Evolutionary conservation across 768 basidiomycete genomes (phyloP), one percentile per base, ranked within the genome.

Genomic region (Tephrocybe sp.): DNA sequence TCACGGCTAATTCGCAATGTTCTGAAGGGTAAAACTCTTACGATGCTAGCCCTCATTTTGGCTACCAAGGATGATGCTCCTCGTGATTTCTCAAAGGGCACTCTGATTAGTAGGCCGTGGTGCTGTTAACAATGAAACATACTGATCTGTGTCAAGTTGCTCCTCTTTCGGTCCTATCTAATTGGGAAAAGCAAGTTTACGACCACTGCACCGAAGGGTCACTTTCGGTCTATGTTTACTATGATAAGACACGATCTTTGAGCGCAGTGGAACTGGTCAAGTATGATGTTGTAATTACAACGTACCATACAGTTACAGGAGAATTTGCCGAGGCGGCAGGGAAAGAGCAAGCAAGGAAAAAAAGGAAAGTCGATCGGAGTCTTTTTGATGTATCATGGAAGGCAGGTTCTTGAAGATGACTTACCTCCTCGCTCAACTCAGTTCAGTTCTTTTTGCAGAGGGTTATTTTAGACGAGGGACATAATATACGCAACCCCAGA

Each of bases 401-500:
- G 84, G 90, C 84, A 40, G 21, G 66, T 20, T 39, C 20, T 39
- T 20, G 20, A 9, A 18, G 12, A n/a, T n/a, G 34, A 6, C 23
- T 20, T 9, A 4, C 20, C 30, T 11, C 20, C 24, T 33, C 15
- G 20, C 38, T 1, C 47, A 20, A 4, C 33, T 39, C 15, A 36
- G 7, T 36, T 8, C 6, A 2, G 48, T 41, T 33, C 11, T 30
- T 51, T 39, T 30, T 37, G 7, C 34, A 89, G 85, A 76, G 94
- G 51, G 65, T 95, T 36, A 81, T 96, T 18, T 72, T 95, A 4
- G 94, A 97, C 57, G 94, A 97, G 69, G 94, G 91, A 0, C 94
- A 97, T 62, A 84, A 64, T 21, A 86, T 97, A 55, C 83, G 92
- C 45, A 97, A 96, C 64, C 81, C 89, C 2, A 87, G 78, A 65